Evolutionary conservation across 371 early-diverging fungal species (phyloP), one percentile per base, ranked within the genome.

Genomic region (Mortierella sp.): DNA sequence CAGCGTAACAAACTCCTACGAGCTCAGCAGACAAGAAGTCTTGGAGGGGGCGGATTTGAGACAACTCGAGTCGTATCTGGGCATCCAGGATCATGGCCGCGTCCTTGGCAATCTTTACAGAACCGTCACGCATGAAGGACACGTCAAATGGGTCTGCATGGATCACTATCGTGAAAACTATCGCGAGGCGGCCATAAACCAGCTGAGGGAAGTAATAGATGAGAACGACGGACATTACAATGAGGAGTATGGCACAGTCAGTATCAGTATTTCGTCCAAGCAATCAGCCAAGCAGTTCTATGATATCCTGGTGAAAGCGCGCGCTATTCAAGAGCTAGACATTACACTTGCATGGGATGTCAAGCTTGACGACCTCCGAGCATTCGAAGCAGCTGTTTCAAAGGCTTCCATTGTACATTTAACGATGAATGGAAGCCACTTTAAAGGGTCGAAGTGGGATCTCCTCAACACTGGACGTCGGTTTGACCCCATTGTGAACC

Each of bases 121-220:
- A 15, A 63, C 63, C 45, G 57, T 63, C 57, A 66, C 67, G 15
- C 15, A 17, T 23, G 35, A 47, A 1, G 73, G 73, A 0, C 67
- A 73, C 23, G 67, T 73, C 54, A 73, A 73, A 32, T 73, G 73
- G 73, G 67, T 73, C 6, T 73, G 73, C 35, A 17, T 73, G 2
- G 59, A 73, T 3, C 73, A 73, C 32, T 73, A 66, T 26, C 67
- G 59, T 23, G 37, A 22, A 19, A 49, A 43, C 28, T 62, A 67
- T 35, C 49, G 51, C 0, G 56, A 49, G 12, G 6, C 62, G 12
- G 49, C 26, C 10, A 49, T 62, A 26, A 19, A 40, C 4, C 47
- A 35, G 1, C 56, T 73, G 23, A 51, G 28, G 12, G 42, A 63
- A 0, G 19, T 31, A 8, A 23, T 67, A 22, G 42, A 61, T 22